phyloP scores from a whole-genome alignment of 192 early-diverging fungal species.

The Podochytrium sp. region DNA sequence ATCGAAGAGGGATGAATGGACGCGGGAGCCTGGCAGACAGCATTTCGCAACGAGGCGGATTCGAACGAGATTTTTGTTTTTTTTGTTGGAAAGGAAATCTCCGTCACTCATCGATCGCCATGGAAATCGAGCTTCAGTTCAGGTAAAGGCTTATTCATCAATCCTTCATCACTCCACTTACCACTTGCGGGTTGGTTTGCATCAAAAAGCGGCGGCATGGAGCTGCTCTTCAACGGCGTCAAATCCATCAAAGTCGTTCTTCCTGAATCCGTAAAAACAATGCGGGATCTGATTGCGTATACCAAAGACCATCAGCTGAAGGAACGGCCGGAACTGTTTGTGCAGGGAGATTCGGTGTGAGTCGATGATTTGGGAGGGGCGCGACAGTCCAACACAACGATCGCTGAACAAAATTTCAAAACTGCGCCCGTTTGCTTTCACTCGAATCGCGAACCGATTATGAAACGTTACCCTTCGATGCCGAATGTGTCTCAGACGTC shows the following conservation, averaged over 20 bases:
- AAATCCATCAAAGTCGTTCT: constrained; percentile 48
- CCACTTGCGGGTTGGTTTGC: background rate
- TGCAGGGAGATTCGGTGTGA: constrained; percentile 79
- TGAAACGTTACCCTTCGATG: background rate
- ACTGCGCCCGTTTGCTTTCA: background rate
- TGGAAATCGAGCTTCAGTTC: constrained; percentile 29
- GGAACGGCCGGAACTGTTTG: constrained; percentile 85
- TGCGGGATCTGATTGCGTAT: constrained; percentile 73
- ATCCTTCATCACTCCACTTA: background rate
- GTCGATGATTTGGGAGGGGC: constrained; percentile 28
- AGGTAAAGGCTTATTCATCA: too few species aligned
- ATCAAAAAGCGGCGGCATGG: constrained; percentile 78
- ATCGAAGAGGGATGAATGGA: background rate
- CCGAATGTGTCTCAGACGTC: constrained; percentile 60
- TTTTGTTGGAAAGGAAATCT: background rate
- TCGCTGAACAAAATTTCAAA: too few species aligned
- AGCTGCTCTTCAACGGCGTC: constrained; percentile 84
- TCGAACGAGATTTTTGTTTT: background rate
- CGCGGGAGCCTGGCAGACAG: background rate
- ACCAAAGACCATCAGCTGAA: constrained; percentile 71
- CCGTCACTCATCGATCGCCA: background rate
- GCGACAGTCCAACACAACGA: too few species aligned
- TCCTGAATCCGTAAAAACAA: constrained; percentile 44
- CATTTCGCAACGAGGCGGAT: background rate
- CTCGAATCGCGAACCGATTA: too few species aligned